Conservation (phyloP, 768 basidiomycete genomes). For the Suillus tomentosus region DNA sequence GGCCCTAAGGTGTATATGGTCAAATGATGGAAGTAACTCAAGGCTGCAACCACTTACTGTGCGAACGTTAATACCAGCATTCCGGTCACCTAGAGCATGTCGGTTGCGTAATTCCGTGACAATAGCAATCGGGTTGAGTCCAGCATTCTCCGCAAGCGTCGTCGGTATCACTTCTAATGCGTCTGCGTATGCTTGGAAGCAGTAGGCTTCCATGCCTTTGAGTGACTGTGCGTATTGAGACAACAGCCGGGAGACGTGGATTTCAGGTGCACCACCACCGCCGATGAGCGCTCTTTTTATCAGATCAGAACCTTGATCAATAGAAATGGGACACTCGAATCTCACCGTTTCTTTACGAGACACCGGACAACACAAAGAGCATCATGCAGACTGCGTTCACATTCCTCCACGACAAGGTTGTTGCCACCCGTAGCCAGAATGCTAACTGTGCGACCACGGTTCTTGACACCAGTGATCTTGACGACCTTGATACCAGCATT, state of each 20-base stretch:
- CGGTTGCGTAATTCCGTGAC: constrained; percentile 97
- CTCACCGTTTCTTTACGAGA: constrained; percentile 95
- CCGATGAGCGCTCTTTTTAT: constrained; percentile 79
- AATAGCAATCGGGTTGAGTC: constrained; percentile 96
- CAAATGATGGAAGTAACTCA: not conserved
- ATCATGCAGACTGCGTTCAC: constrained; percentile 96
- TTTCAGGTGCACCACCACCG: constrained; percentile 97
- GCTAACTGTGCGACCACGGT: constrained; percentile 91
- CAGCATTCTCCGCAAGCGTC: constrained; percentile 97
- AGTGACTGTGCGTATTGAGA: constrained; percentile 90
- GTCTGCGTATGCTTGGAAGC: constrained; percentile 98
- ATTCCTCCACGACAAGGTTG: constrained; percentile 92
- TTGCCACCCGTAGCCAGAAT: constrained; percentile 95
- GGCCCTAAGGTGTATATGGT: constrained; percentile 54
- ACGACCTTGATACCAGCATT: constrained; percentile 88
- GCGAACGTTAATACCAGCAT: constrained; percentile 97
- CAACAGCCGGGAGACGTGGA: constrained; percentile 90
- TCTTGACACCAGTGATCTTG: constrained; percentile 92
- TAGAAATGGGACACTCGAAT: constrained; percentile 4
- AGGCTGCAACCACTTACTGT: constrained; percentile 57
- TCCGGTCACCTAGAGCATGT: constrained; percentile 92
- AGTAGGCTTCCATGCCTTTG: constrained; percentile 98
- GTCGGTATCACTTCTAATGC: constrained; percentile 97
- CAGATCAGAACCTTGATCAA: constrained; percentile 11
- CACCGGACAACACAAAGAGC: constrained; percentile 99